Base-by-base conservation (phyloP, 2,329 filamentous ascomycete genomes). In the Colletotrichum endophyticum region DNA sequence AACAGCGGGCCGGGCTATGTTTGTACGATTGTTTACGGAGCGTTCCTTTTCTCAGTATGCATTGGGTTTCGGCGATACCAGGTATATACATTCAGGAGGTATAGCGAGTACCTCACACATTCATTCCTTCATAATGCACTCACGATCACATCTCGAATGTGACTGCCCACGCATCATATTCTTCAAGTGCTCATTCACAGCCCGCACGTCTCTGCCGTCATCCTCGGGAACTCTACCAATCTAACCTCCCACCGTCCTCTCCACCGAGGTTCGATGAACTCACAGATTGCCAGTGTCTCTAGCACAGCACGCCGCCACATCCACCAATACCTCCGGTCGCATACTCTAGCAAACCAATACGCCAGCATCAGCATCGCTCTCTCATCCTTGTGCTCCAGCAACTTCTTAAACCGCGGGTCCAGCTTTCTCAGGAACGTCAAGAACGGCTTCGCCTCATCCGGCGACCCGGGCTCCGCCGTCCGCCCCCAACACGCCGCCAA, bases 341-440 rank as follows among this genome's bases (percentile, higher is more conserved):
- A 85, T 16, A 89, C 80, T 76, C 89, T 87, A 12, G 88, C 87
- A 80, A 89, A 91, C 90, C 90, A 93, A 82, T 89, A 90, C 0
- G 87, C 85, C n/a, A 92, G 81, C 44, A 93, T 78, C 13, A 92
- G 80, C 76, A 93, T 79, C 0, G 91, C 91, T 32, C 86, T 84
- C 1, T 88, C 82, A 61, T 93, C 91, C 76, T 90, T 92, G 0
- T 77, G 49, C 62, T 86, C 81, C 1, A 93, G 79, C n/a, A 92
- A 76, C 0, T 64, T 67, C 15, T 85, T 84, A 78, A 87, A 92
- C 0, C 83, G 82, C 1, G 84, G 80, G 22, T 86, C 84, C 64
- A 91, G 84, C 63, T 86, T 83, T 12, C 84, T 83, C 36, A 91
- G 78, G 78, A 92, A 91, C 1, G 83, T 80, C 7, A 91, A 81